Percentiles rank a stretch among this genome's conserved stretches.
Conservation (phyloP, 306 rosid genomes). For the Sophora flavescens region DNA sequence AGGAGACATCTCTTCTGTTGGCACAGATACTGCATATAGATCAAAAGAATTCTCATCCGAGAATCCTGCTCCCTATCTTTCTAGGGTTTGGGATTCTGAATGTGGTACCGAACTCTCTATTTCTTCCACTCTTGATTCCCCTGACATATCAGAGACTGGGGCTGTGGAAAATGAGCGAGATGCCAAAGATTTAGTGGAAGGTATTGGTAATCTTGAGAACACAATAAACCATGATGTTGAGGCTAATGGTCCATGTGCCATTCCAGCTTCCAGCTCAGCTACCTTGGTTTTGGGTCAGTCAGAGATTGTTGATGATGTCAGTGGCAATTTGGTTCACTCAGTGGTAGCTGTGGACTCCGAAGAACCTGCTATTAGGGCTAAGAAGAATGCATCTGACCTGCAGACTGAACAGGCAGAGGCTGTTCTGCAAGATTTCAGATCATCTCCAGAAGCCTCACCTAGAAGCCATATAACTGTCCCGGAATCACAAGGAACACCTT, state of each 20-base stretch:
- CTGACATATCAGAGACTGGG: constrained; percentile 71
- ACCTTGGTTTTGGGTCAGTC: constrained; percentile 48
- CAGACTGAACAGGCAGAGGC: constrained; percentile 51
- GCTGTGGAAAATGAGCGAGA: constrained; percentile 58
- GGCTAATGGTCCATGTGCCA: constrained; percentile 41
- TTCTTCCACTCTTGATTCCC: constrained; percentile 92
- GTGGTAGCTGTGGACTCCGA: constrained; percentile 48
- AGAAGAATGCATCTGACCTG: constrained; percentile 52
- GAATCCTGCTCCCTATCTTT: constrained; percentile 56
- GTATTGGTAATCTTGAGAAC: constrained; percentile 49
- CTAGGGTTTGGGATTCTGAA: constrained; percentile 74
- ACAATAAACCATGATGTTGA: constrained; percentile 43
- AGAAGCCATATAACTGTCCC: constrained; percentile 73
- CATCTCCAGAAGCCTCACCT: constrained; percentile 82
- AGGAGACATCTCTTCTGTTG: constrained; percentile 48
- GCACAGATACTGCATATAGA: constrained; percentile 51
- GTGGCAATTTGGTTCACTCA: constrained; percentile 44
- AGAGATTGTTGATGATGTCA: constrained; percentile 49
- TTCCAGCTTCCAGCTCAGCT: constrained; percentile 44
- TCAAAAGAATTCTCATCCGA: constrained; percentile 61
- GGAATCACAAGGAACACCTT: constrained; percentile 94
- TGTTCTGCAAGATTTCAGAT: constrained; percentile 52
- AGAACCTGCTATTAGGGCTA: constrained; percentile 50
- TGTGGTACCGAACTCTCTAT: constrained; percentile 86
- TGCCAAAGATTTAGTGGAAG: constrained; percentile 61